phyloP scores from a whole-genome alignment of 2,329 filamentous ascomycete genomes.

The Arthrobotrys sinensis region DNA sequence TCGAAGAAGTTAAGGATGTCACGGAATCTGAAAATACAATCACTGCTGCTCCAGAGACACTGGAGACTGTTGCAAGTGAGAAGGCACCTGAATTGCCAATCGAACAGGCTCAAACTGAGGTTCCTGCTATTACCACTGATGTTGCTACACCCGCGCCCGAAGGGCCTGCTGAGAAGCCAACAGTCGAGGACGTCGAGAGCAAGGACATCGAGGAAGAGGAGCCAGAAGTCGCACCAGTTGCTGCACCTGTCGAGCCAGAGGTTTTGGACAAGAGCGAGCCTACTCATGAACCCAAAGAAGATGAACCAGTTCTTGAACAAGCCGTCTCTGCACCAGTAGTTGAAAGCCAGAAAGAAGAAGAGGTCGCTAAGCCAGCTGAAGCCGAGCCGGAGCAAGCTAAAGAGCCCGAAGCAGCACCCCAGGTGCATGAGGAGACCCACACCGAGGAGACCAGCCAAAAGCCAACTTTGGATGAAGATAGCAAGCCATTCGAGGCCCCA shows the following conservation, averaged over 20 bases:
- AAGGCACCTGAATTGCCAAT: slow-evolving; percentile 41
- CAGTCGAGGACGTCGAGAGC: slow-evolving; percentile 6
- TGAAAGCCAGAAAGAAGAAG: slow-evolving; percentile 5
- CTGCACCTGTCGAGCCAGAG: slow-evolving; percentile 12
- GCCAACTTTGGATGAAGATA: slow-evolving; percentile 4
- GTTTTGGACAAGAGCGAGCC: slow-evolving; percentile 1
- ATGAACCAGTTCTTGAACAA: no score
- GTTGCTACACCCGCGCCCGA: slow-evolving; percentile 1
- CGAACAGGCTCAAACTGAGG: slow-evolving; percentile 42
- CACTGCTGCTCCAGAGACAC: slow-evolving; percentile 43
- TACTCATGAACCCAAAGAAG: slow-evolving; percentile 9
- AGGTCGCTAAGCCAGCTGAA: slow-evolving; percentile 14
- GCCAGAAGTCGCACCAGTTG: slow-evolving; percentile 11
- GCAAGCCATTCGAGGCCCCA: slow-evolving; percentile 20
- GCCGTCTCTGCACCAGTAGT: not conserved
- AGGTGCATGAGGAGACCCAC: not conserved
- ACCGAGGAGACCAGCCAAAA: slow-evolving; percentile 22
- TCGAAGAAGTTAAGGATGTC: slow-evolving; percentile 26
- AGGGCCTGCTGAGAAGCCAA: slow-evolving; percentile 19
- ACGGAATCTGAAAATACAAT: slow-evolving; percentile 32
- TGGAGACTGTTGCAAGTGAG: slow-evolving; percentile 42
- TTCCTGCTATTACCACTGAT: slow-evolving; percentile 24
- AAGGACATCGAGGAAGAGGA: slow-evolving; percentile 6
- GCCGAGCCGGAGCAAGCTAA: not conserved
- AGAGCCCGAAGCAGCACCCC: not conserved